Evolutionary conservation across 805 yeast genomes (phyloP), one percentile per base, ranked within the genome.

Genomic region (Yarrowia keelungensis): DNA sequence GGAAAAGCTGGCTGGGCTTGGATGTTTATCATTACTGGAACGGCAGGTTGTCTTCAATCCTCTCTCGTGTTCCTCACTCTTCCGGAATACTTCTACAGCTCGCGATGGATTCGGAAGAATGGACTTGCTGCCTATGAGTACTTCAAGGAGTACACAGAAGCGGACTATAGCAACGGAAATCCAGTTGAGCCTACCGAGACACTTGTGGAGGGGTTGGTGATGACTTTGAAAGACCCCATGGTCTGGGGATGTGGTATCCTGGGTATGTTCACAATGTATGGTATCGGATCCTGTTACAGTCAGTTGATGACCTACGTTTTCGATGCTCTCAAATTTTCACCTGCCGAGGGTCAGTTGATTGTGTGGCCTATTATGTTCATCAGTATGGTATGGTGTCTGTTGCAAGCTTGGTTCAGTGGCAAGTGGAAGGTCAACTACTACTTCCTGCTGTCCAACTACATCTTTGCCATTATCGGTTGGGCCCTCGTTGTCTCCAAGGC

Each of bases 21-120:
- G 58, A 53, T 53, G 58, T 36, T 53, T 14, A 53, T 53, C n/a
- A 8, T 53, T 43, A 53, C 58, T 3, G 58, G 58, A 16, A 53
- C 58, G 3, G 58, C 43, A 3, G 58, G 58, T 1, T 53, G 58
- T 38, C 16, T 53, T 11, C 58, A 53, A 43, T 53, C 58, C 8
- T 1, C 35, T 19, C 42, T 53, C 12, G 43, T 53, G 9, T 53
- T 12, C 35, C 43, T 53, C 16, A 12, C 58, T 0, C 58, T 53
- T 11, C 58, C 58, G 0, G 58, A 53, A 8, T 53, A 53, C 43
- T 53, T 53, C 19, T 53, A 53, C 35, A 38, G 43, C 16, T 10
- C 42, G 4, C 8, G 35, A 8, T 53, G 58, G 58, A 16, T 53
- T 16, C 16, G 12, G 19, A 53, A 53, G 43, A 11, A 53, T 16